Conservation (phyloP, 805 yeast genomes). For the Deakozyma indianensis region DNA sequence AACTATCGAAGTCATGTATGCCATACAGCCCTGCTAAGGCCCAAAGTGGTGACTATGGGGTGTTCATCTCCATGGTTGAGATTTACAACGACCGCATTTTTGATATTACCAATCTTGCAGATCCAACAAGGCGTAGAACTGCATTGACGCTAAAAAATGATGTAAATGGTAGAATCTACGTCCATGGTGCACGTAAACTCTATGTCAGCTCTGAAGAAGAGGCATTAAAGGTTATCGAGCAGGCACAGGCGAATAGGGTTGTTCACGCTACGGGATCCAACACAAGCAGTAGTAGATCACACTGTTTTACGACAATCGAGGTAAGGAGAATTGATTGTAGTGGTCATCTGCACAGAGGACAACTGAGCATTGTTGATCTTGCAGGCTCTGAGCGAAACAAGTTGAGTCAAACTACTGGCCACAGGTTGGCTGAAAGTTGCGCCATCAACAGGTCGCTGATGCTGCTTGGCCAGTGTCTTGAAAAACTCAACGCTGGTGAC, state of each 20-base stretch:
- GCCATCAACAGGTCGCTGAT: slow-evolving; percentile 35
- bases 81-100: slow-evolving; percentile 33
- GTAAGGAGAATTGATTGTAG: slow-evolving; percentile 15
- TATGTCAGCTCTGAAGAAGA: slow-evolving; percentile 24
- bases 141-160: slow-evolving; percentile 23
- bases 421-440: slow-evolving; percentile 32
- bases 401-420: slow-evolving; percentile 30
- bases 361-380: slow-evolving; percentile 35
- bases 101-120: slow-evolving; percentile 21
- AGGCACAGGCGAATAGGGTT: slow-evolving; percentile 27
- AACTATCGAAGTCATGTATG: neutral
- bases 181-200: slow-evolving; percentile 28
- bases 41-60: slow-evolving; percentile 17
- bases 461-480: slow-evolving; percentile 35
- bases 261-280: slow-evolving; percentile 32
- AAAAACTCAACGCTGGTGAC: slow-evolving; percentile 22
- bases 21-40: neutral
- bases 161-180: slow-evolving; percentile 28
- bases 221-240: slow-evolving; percentile 25
- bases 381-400: slow-evolving; percentile 41
- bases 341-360: slow-evolving; percentile 16
- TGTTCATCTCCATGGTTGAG: slow-evolving; percentile 40
- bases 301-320: slow-evolving; percentile 34
- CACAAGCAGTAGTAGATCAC: slow-evolving; percentile 34
- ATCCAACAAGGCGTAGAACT: slow-evolving; percentile 5